phyloP scores from a whole-genome alignment of 495 filamentous ascomycete species.

The Chaetomium fimeti region DNA sequence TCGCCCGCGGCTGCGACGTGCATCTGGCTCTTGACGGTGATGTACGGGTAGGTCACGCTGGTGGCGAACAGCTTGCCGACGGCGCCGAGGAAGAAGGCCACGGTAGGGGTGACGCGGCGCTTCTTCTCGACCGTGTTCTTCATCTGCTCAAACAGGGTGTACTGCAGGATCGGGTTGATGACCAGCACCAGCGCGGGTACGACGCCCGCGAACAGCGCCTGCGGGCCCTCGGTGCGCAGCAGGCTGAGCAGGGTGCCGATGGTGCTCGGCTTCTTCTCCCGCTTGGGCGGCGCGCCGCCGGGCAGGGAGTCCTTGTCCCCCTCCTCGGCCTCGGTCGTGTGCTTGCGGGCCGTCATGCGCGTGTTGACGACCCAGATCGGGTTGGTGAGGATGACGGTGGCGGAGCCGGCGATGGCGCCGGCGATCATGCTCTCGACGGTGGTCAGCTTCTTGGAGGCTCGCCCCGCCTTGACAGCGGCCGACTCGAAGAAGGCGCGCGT shows the following conservation, averaged over 20 bases:
- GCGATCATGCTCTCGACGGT: constrained; percentile 90
- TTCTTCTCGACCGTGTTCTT: constrained; percentile 61
- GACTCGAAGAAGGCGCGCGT: constrained; percentile 84
- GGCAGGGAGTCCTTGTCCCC: constrained; percentile 12
- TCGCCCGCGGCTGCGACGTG: constrained; percentile 76
- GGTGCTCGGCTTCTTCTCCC: constrained; percentile 58
- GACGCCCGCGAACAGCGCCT: constrained; percentile 86
- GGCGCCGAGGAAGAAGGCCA: constrained; percentile 89
- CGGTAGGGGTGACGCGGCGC: constrained; percentile 67
- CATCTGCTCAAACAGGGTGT: constrained; percentile 97
- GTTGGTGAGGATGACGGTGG: constrained; percentile 93
- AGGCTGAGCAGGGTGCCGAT: constrained; percentile 74
- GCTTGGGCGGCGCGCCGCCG: constrained; percentile 31
- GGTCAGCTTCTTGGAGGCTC: constrained; percentile 77
- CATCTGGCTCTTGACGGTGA: constrained; percentile 95
- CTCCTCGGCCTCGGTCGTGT: constrained; percentile 34
- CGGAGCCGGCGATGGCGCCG: constrained; percentile 89
- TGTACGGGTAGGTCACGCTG: constrained; percentile 93
- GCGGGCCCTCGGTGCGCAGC: constrained; percentile 73
- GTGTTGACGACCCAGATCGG: constrained; percentile 99
- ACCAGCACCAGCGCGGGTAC: constrained; percentile 90
- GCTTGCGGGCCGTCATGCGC: constrained; percentile 87
- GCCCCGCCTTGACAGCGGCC: constrained; percentile 70
- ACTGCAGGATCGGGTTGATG: constrained; percentile 97
- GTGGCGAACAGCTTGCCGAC: constrained; percentile 93